Base-by-base conservation (phyloP, 2,329 filamentous ascomycete genomes). In the Thermochaetoides dissita region DNA sequence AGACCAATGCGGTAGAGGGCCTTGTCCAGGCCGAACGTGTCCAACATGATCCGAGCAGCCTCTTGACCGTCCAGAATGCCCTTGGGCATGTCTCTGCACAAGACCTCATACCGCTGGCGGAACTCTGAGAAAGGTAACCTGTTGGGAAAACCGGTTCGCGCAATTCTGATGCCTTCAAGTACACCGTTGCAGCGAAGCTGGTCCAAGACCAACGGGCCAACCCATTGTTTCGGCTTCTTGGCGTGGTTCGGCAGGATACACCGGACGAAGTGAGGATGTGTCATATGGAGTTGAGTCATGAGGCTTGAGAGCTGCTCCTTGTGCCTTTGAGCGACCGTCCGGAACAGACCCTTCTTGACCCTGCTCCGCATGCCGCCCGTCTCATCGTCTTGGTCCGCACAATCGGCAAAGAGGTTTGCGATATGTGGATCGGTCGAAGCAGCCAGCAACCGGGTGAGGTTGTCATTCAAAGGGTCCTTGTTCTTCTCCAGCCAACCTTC, bases 111-210 rank as follows among this genome's bases (percentile, higher is more conserved):
- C 48, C 91, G 80, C 55, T 93, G 85, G 41, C 91, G 79, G 64
- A 98, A 98, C 57, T 98, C 93, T 3, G 84, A 74, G 58, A 98
- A 98, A 0, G 84, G 74, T 30, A 98, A 70, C 51, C 91, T 74
- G 58, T 98, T 98, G 39, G 91, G 91, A 59, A 98, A 98, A 24
- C 91, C 91, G 6, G 93, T 98, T 37, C 91, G 79, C 24, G 91
- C 91, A 60, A 98, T 98, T 47, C 91, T 78, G 56, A 98, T 98
- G 48, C 91, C 91, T 64, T 98, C 91, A n/a, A 98, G 71, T 3
- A 98, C 91, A 82, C 91, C 91, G 59, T 98, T 98, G 64, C 91
- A 98, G 40, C 91, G 79, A n/a, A 98, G 68, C 59, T 98, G 93
- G 55, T 98, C 91, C 6, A 98, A 72, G 2, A 98, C 93, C n/a